These are phyloP conservation scores for Hygrocybe coccinea DNA, from an alignment of 768 basidiomycete species.

Conservation along the genomic window DNA sequence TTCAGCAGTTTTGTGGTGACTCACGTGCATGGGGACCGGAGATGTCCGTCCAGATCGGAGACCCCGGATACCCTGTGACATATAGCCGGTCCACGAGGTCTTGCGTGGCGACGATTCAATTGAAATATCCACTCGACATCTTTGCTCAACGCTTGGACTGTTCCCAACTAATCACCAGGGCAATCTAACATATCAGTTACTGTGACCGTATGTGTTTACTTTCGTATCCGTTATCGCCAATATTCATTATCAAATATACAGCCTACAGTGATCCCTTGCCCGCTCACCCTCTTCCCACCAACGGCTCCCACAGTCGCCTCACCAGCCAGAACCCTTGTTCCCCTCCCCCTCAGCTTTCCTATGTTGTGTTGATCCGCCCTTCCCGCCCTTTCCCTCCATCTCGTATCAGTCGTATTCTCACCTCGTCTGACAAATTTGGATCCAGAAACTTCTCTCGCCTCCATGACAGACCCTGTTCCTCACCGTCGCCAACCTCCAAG, in stretches of 20 bases:
- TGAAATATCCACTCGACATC: too few species aligned
- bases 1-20: neutral
- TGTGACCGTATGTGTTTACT: too few species aligned
- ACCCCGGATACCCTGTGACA: slow-evolving; percentile 1
- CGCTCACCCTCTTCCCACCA: neutral
- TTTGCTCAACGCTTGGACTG: too few species aligned
- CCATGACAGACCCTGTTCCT: slow-evolving; percentile 50
- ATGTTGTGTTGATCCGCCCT: neutral
- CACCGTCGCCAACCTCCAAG: slow-evolving; percentile 65
- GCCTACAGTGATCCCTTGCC: neutral
- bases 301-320: neutral
- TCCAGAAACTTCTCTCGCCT: neutral
- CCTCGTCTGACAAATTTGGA: neutral
- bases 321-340: neutral
- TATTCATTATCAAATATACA: too few species aligned
- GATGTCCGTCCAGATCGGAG: neutral
- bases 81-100: too few species aligned
- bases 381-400: neutral
- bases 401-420: slow-evolving; percentile 1
- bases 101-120: too few species aligned
- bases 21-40: neutral
- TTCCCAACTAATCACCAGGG: too few species aligned
- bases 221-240: too few species aligned
- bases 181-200: too few species aligned
- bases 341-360: neutral